Base-by-base conservation (phyloP, 257 asterid genomes). In the Knoxia roxburghii region DNA sequence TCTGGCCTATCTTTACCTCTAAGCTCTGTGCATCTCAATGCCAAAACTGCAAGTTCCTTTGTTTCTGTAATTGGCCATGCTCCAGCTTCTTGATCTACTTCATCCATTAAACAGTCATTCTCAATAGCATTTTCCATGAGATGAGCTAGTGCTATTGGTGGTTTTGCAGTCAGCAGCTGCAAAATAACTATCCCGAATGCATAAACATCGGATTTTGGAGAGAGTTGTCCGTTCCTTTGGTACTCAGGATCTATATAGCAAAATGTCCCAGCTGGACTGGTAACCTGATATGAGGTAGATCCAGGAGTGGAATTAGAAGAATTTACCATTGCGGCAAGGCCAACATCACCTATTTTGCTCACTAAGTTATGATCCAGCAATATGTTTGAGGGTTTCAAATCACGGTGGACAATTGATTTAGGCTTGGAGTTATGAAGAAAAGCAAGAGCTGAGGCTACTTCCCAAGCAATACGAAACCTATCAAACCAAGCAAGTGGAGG, bases 191-290 rank as follows among this genome's bases (percentile, higher is more conserved):
- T 79, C 63, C 98, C 98, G 48, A 86, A 78, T 24, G 96, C 97
- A 65, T 86, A 92, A 30, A 89, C 84, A 40, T 92, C 97, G 0
- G 96, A 87, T 72, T 73, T 80, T 18, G 94, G 86, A 17, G 94
- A 75, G 57, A 86, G 64, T 8, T 76, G 67, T 46, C 98, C 97
- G 0, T 96, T 86, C 73, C 98, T 75, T 73, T 87, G 97, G 69
- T 92, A 92, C 81, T 92, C 98, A 0, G 98, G 97, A 40, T 92
- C 98, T 3, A 89, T 92, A 53, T 87, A 92, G 79, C 90, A 87
- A 20, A 89, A 70, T 3, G 96, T 87, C 21, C 98, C 98, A 53
- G 81, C 93, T 10, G 78, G 84, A 45, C 79, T 71, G 0, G 87
- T 82, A 71, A 80, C 84, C 72, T 78, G 82, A 69, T 55, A 72